phyloP scores from a whole-genome alignment of 495 filamentous ascomycete genomes.

The Annulohypoxylon stygium region DNA sequence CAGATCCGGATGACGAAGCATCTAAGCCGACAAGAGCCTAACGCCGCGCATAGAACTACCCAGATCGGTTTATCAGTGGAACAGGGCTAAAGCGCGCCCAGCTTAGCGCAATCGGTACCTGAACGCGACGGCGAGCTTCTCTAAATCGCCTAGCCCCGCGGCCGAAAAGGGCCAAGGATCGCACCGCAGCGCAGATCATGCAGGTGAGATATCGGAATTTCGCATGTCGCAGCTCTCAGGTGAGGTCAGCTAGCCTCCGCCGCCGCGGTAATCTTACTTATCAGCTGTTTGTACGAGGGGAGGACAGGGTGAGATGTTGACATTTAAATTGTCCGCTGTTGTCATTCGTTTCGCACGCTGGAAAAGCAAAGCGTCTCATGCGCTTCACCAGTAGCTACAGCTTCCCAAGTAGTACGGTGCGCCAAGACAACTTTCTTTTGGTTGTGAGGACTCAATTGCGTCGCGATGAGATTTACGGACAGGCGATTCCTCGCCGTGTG shows the following conservation, averaged over 20 bases:
- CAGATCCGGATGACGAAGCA: conserved; percentile 6
- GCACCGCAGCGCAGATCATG: conserved; percentile 25
- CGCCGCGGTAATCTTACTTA: background rate
- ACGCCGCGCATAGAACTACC: conserved; percentile 1
- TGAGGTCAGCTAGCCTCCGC: background rate
- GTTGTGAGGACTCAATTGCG: background rate
- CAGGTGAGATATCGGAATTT: conserved; percentile 19
- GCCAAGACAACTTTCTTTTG: background rate
- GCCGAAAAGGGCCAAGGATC: conserved; percentile 11
- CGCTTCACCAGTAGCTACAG: background rate
- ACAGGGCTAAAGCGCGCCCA: background rate
- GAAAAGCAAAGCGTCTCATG: background rate
- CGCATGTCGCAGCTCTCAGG: background rate
- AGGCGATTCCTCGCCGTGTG: conserved; percentile 23
- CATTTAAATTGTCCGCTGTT: conserved; percentile 2
- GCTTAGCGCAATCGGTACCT: conserved; percentile 1
- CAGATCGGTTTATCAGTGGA: conserved; percentile 3
- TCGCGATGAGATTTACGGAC: conserved; percentile 36
- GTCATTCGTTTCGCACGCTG: background rate
- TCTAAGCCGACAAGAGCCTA: conserved; percentile 1
- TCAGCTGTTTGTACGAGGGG: background rate
- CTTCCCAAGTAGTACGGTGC: background rate
- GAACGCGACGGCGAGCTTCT: conserved; percentile 25
- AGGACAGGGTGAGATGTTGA: background rate
- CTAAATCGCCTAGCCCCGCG: conserved; percentile 30